phyloP scores from a whole-genome alignment of 192 early-diverging fungal genomes.

The Ambispora gerdemannii region DNA sequence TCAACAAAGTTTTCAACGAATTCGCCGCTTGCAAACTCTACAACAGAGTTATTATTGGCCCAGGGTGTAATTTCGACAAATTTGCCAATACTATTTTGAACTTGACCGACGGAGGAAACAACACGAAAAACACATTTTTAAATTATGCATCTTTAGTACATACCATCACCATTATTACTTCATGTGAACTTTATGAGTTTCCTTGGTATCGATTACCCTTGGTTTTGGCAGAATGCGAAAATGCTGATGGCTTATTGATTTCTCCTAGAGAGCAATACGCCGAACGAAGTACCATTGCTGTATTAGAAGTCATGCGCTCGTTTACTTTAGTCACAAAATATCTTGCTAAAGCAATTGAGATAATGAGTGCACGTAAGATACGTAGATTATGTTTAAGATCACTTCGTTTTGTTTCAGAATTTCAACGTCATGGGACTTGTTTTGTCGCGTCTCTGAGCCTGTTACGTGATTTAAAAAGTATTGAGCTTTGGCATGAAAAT shows the following conservation, averaged over 20 bases:
- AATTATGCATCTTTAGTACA: neutral
- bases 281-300: neutral
- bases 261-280: slow-evolving; percentile 16
- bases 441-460: neutral
- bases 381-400: slow-evolving; percentile 14
- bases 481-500: slow-evolving; percentile 24
- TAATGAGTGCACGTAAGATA: neutral
- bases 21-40: slow-evolving; percentile 13
- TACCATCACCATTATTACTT: slow-evolving; percentile 9
- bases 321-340: slow-evolving; percentile 9
- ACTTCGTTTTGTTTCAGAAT: slow-evolving; percentile 5
- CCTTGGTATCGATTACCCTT: slow-evolving; percentile 10
- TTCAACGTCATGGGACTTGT: slow-evolving; percentile 1
- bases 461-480: neutral
- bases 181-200: neutral
- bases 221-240: neutral
- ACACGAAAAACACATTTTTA: neutral
- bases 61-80: slow-evolving; percentile 2
- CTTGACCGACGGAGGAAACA: too few species aligned
- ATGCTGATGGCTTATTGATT: slow-evolving; percentile 4
- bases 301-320: neutral
- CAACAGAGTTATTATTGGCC: neutral
- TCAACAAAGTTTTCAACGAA: slow-evolving; percentile 15
- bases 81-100: slow-evolving; percentile 3
- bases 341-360: slow-evolving; percentile 1